Evolutionary conservation across 176 grass and related monocot genomes (phyloP), one percentile per base, ranked within the genome.

Genomic region (Cymbopogon citratus): DNA sequence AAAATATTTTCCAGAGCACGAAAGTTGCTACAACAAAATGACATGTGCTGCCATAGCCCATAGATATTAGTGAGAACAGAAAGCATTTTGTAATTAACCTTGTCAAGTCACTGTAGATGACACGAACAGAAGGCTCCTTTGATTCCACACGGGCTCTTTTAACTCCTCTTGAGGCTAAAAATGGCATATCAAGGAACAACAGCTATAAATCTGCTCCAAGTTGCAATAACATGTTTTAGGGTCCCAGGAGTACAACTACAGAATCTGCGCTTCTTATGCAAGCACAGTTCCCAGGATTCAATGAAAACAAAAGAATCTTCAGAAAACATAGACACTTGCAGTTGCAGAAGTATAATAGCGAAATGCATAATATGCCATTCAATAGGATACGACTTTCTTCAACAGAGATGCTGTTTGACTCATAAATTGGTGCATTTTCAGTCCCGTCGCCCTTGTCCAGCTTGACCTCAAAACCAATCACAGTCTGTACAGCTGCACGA

Each of bases 381-480:
- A 25, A 67, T 62, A 98, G 96, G 96, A 99, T 95, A 99, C 96
- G 10, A 12, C 82, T 85, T 87, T 86, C 80, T 78, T 95, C 84
- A 57, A 33, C 31, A 33, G 31, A 33, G 31, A 33, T 33, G 31
- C 31, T 33, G 31, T 33, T 33, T 0, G 85, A 85, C 70, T 40
- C 71, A 66, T 86, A 28, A 59, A 77, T n/a, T 15, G 51, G 28
- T 24, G 6, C 25, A 87, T 31, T 68, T 54, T 68, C 73, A 3
- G 65, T 19, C 25, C 40, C 66, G 54, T 31, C 46, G 74, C 36
- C 75, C 15, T 71, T 80, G 57, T 76, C 71, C 44, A 56, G 8
- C 66, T 77, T 18, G 26, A 64, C 66, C 19, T 75, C 73, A 46
- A 79, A 84, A 52, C 80, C 67, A 51, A 80, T 28, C 15, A 33